Conservation (phyloP, 108 stramenopile species). For the Fragilaria crotonensis region DNA sequence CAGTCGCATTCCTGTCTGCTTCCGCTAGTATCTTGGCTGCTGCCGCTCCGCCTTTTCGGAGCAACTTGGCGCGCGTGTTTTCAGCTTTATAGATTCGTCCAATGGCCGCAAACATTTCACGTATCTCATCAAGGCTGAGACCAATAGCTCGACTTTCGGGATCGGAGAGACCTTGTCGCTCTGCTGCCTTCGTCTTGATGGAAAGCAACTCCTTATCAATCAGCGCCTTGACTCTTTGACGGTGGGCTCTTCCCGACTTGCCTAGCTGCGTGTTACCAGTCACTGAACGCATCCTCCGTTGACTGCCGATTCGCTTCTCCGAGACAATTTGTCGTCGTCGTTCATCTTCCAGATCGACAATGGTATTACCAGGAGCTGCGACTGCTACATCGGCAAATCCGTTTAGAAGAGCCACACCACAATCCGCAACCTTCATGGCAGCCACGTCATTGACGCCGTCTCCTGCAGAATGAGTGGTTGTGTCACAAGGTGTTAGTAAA, state of each 20-base stretch:
- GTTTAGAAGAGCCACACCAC: conserved; percentile 65
- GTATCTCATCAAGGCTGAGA: conserved; percentile 17
- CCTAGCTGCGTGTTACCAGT: conserved; percentile 13
- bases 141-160: background rate
- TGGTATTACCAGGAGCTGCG: conserved; percentile 9
- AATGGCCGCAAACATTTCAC: conserved; percentile 17
- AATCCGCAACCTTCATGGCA: conserved; percentile 83
- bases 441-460: conserved; percentile 88
- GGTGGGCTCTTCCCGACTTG: conserved; percentile 17
- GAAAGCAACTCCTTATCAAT: conserved; percentile 25
- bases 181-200: conserved; percentile 2
- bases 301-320: conserved; percentile 32
- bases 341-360: conserved; percentile 37
- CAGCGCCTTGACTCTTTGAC: conserved; percentile 20
- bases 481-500: background rate
- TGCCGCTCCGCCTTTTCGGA: conserved; percentile 41
- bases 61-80: conserved; percentile 18
- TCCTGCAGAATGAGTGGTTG: conserved; percentile 30
- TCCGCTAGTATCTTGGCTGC: conserved; percentile 52
- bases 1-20: conserved; percentile 27
- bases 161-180: background rate
- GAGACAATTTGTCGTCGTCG: conserved; percentile 29
- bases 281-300: conserved; percentile 10
- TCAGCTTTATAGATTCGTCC: conserved; percentile 28
- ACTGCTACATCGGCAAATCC: conserved; percentile 75